These are phyloP conservation scores for Hirsutella minnesotensis DNA, from an alignment of 2,329 filamentous ascomycete species.

Conservation along the genomic window DNA sequence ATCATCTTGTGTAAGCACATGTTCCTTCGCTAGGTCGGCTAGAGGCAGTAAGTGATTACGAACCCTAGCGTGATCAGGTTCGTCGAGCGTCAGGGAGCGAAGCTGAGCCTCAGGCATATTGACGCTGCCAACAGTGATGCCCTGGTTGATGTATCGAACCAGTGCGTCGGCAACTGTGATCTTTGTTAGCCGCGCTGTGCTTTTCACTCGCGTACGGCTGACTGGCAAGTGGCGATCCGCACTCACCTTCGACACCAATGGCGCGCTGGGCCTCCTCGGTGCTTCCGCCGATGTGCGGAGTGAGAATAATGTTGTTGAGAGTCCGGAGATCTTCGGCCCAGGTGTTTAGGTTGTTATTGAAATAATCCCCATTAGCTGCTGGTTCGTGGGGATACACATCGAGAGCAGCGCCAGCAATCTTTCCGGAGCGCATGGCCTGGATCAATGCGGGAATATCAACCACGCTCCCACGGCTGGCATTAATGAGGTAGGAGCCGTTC, in stretches of 20 bases:
- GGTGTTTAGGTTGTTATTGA: constrained; percentile 68
- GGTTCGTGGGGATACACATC: constrained; percentile 95
- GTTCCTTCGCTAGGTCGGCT: too few species aligned
- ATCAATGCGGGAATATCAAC: constrained; percentile 90
- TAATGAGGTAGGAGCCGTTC: constrained; percentile 84
- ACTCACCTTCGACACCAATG: constrained; percentile 72
- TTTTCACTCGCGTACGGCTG: not conserved
- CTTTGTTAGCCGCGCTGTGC: not conserved
- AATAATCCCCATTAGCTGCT: constrained; percentile 88
- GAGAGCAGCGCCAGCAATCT: constrained; percentile 85
- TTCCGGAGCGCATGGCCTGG: constrained; percentile 72
- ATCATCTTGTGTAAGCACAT: too few species aligned
- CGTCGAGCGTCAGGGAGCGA: constrained; percentile 79
- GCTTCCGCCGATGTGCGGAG: constrained; percentile 92
- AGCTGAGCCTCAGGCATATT: constrained; percentile 94
- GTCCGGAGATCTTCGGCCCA: constrained; percentile 79
- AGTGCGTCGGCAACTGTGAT: constrained; percentile 64
- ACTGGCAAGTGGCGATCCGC: not conserved
- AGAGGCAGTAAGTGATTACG: constrained; percentile 2
- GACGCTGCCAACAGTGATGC: constrained; percentile 79
- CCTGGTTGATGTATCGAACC: constrained; percentile 91
- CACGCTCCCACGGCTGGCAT: constrained; percentile 86
- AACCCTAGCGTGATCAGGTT: constrained; percentile 77
- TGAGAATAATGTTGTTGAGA: constrained; percentile 87
- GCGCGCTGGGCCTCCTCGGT: constrained; percentile 96